phyloP scores from a whole-genome alignment of 139 green algal genomes.

The Picochlorum sp. region DNA sequence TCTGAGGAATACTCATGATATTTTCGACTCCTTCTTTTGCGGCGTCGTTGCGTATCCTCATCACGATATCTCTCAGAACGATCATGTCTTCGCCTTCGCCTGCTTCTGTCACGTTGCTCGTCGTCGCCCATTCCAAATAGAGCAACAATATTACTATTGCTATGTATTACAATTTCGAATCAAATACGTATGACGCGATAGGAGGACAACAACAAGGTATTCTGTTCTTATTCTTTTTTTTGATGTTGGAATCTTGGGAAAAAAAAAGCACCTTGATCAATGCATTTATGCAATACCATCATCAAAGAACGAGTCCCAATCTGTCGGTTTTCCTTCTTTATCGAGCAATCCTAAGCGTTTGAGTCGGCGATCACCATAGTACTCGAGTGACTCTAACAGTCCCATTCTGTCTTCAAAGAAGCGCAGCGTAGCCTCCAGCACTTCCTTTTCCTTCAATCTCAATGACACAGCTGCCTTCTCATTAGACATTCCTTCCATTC shows the following conservation, averaged over 20 bases:
- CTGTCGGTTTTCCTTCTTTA: constrained; percentile 60
- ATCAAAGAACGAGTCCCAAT: constrained; percentile 66
- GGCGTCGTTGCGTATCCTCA: no score
- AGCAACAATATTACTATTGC: not conserved
- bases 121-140: not conserved
- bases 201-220: no score
- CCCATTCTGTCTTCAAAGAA: constrained; percentile 65
- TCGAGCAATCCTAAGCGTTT: constrained; percentile 76
- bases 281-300: constrained; percentile 37
- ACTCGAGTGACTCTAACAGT: constrained; percentile 62
- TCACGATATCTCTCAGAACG: constrained; percentile 3
- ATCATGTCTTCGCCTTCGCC: not conserved
- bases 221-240: no score
- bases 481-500: constrained; percentile 24
- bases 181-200: not conserved
- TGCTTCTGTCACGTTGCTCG: not conserved
- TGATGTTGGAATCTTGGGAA: no score
- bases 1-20: not conserved
- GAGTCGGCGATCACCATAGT: constrained; percentile 73
- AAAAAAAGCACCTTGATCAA: no score
- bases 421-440: constrained; percentile 48
- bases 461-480: constrained; percentile 44
- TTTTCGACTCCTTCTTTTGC: no score
- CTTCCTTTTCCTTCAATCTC: constrained; percentile 68
- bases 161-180: not conserved